Percentiles rank a stretch among this genome's conserved stretches.
phyloP scores from a whole-genome alignment of 164 flowering plant genomes.

The Taxillus chinensis region DNA sequence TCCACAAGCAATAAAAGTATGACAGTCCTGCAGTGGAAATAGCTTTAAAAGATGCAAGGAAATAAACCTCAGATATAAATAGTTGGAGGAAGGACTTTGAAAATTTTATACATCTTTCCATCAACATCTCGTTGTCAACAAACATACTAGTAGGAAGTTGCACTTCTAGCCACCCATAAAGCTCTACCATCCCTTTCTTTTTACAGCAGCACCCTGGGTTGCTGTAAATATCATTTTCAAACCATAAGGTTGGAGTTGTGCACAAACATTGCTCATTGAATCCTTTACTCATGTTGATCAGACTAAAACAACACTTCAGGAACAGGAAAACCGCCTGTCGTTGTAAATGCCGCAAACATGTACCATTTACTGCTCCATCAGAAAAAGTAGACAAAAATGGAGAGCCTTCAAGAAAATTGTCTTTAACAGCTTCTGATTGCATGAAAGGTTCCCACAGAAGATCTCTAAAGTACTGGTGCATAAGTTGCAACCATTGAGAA shows the following conservation, averaged over 20 bases:
- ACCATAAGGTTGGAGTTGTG: constrained; percentile 15
- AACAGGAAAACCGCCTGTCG: constrained; percentile 59
- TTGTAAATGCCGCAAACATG: constrained; percentile 39
- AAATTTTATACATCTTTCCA: constrained; percentile 35
- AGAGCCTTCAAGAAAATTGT: constrained; percentile 48
- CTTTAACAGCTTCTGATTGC: constrained; percentile 11
- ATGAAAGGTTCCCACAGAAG: constrained; percentile 31
- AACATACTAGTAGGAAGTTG: constrained; percentile 33
- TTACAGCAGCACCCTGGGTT: constrained; percentile 15
- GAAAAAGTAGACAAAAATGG: constrained; percentile 43
- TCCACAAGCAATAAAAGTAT: not conserved
- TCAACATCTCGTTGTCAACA: constrained; percentile 16
- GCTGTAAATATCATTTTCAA: constrained; percentile 7
- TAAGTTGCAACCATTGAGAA: constrained; percentile 55
- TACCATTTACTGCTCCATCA: constrained; percentile 14
- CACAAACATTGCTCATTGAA: constrained; percentile 21
- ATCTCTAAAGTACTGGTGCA: constrained; percentile 48
- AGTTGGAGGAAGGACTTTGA: constrained; percentile 52
- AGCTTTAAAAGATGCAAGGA: not conserved
- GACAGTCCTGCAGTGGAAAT: not conserved
- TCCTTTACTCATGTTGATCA: constrained; percentile 26
- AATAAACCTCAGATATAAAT: constrained; percentile 63
- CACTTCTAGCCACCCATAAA: constrained; percentile 54
- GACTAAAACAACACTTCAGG: constrained; percentile 50
- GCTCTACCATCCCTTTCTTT: constrained; percentile 40